Conservation (phyloP, 352 stramenopile species). For the Globisporangium abappressorium region DNA sequence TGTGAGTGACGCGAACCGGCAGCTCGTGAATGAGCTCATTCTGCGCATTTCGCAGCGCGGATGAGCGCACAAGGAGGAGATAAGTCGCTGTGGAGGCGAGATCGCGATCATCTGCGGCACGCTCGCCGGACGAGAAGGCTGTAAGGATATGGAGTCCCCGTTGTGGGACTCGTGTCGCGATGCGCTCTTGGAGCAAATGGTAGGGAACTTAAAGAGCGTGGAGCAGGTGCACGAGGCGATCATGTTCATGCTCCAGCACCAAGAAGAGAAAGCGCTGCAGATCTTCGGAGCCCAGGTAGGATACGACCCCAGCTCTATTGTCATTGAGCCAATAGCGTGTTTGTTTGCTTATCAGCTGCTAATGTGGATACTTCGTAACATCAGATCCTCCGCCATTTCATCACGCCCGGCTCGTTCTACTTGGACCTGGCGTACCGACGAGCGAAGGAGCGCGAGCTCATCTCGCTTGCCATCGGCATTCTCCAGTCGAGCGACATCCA, state of each 20-base stretch:
- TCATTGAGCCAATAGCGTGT: neutral
- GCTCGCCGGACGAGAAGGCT: conserved; percentile 19
- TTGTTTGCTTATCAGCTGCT: neutral
- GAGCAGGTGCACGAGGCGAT: conserved; percentile 29
- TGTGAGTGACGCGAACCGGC: conserved; percentile 23
- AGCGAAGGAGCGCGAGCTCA: conserved; percentile 32
- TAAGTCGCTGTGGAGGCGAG: conserved; percentile 45
- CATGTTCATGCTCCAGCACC: conserved; percentile 43
- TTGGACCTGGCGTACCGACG: conserved; percentile 35
- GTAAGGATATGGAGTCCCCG: conserved; percentile 3
- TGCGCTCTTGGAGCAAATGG: conserved; percentile 56
- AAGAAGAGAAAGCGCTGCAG: conserved; percentile 28
- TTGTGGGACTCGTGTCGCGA: conserved; percentile 37
- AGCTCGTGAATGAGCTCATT: conserved; percentile 36
- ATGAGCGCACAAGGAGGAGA: conserved; percentile 38
- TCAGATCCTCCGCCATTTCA: conserved; percentile 55
- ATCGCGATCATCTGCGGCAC: conserved; percentile 39
- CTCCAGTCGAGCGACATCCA: conserved; percentile 33
- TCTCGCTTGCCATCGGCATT: conserved; percentile 32
- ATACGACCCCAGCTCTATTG: neutral
- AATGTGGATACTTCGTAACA: neutral
- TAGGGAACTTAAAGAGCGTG: conserved; percentile 37
- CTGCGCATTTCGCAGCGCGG: conserved; percentile 40
- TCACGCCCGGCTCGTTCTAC: conserved; percentile 52
- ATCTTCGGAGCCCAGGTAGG: conserved; percentile 54